Conservation (phyloP, 1,284 basidiomycete genomes). For the Gastroboletus turbinatus region DNA sequence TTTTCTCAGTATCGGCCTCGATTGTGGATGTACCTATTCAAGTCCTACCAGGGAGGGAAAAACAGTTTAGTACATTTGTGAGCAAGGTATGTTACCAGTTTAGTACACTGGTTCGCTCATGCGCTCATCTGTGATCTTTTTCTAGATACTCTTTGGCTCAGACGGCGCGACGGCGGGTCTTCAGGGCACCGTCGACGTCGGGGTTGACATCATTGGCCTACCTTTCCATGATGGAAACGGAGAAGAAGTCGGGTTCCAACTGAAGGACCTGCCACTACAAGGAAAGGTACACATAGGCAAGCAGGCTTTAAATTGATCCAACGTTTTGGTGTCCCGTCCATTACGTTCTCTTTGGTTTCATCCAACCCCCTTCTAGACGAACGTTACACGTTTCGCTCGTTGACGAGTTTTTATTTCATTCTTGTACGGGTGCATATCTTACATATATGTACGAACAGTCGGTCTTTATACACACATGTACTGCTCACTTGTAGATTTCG, state of each 20-base stretch:
- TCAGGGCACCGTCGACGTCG: conserved; percentile 61
- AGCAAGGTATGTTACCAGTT: conserved; percentile 52
- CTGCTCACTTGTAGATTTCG: conserved; percentile 20
- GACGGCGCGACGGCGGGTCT: conserved; percentile 70
- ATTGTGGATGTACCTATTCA: conserved; percentile 71
- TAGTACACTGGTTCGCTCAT: neutral
- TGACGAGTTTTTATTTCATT: neutral
- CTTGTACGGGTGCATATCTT: conserved; percentile 9
- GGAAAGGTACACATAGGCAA: conserved; percentile 67
- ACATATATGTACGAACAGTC: conserved; percentile 5
- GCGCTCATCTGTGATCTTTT: neutral
- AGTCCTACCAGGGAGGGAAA: conserved; percentile 71
- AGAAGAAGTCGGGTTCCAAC: conserved; percentile 48
- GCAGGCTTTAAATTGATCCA: conserved; percentile 40
- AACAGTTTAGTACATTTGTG: conserved; percentile 70
- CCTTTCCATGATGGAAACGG: conserved; percentile 43
- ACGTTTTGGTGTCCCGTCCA: neutral
- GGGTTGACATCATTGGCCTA: conserved; percentile 58
- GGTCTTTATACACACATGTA: conserved; percentile 15
- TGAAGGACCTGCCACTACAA: conserved; percentile 62
- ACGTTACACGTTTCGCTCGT: conserved; percentile 3
- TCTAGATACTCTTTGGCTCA: conserved; percentile 63
- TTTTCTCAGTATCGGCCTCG: conserved; percentile 57
- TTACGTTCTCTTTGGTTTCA: neutral
- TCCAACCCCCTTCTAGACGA: conserved; percentile 1